phyloP scores from a whole-genome alignment of 2,329 filamentous ascomycete genomes.

The Aurifilum marmelostoma region DNA sequence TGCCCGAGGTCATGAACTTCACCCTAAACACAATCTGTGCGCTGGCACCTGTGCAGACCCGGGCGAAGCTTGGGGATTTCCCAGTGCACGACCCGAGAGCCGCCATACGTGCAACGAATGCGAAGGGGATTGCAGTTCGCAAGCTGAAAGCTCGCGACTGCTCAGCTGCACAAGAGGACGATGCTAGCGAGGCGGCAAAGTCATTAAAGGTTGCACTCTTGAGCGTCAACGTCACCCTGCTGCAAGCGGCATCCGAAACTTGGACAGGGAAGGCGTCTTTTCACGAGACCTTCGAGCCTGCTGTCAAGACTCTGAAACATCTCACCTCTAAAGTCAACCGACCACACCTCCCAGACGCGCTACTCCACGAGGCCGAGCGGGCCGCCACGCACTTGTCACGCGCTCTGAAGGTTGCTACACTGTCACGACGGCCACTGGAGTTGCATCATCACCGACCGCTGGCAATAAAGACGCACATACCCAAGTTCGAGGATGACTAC shows the following conservation, averaged over 20 bases:
- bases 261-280: conserved; percentile 79
- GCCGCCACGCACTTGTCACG: conserved; percentile 51
- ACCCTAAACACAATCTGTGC: conserved; percentile 72
- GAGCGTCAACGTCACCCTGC: conserved; percentile 64
- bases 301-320: conserved; percentile 60
- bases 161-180: conserved; percentile 36
- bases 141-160: conserved; percentile 66
- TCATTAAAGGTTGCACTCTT: conserved; percentile 62
- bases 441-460: conserved; percentile 88
- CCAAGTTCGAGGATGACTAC: conserved; percentile 95
- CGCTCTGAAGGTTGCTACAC: conserved; percentile 63
- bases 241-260: conserved; percentile 69
- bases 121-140: conserved; percentile 46
- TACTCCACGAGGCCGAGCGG: conserved; percentile 48
- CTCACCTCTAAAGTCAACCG: conserved; percentile 58
- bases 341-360: conserved; percentile 50
- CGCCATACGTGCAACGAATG: conserved; percentile 54
- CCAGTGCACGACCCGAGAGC: conserved; percentile 61
- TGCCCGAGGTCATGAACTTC: conserved; percentile 88
- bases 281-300: conserved; percentile 75
- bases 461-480: conserved; percentile 83
- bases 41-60: conserved; percentile 60
- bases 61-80: conserved; percentile 57
- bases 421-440: conserved; percentile 76
- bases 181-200: conserved; percentile 39